phyloP scores from a whole-genome alignment of 1,284 basidiomycete genomes.

The Sporisorium sorghi region DNA sequence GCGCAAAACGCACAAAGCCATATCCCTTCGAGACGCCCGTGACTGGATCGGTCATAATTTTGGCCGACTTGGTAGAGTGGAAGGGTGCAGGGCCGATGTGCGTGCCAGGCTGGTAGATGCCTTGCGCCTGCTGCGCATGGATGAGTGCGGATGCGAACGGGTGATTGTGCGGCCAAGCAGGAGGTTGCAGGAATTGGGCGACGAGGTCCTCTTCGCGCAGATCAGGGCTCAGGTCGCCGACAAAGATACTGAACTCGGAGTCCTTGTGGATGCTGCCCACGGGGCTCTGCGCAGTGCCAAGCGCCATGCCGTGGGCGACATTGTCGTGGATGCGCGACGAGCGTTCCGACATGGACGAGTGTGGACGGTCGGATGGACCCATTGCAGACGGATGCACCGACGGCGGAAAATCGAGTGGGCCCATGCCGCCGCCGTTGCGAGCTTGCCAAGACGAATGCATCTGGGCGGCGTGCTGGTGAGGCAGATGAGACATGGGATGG shows the following conservation, averaged over 20 bases:
- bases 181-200: conserved; percentile 60
- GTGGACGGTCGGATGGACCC: conserved; percentile 35
- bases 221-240: conserved; percentile 60
- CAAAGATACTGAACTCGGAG: conserved; percentile 60
- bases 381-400: conserved; percentile 20
- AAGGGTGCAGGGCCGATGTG: conserved; percentile 61
- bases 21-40: conserved; percentile 60
- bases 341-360: conserved; percentile 50
- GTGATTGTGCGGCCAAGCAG: conserved; percentile 59
- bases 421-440: conserved; percentile 35
- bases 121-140: conserved; percentile 59
- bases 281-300: conserved; percentile 31
- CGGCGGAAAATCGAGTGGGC: conserved; percentile 44
- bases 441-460: conserved; percentile 23
- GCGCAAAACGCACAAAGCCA: conserved; percentile 63
- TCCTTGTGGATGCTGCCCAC: conserved; percentile 36
- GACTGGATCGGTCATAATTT: conserved; percentile 62
- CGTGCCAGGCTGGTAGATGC: conserved; percentile 50
- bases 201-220: conserved; percentile 65
- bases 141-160: conserved; percentile 58
- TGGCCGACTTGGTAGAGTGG: conserved; percentile 59
- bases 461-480: conserved; percentile 11
- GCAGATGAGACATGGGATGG: conserved; percentile 1
- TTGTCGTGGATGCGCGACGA: conserved; percentile 16
- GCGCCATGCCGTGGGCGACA: conserved; percentile 14